These are phyloP conservation scores for Lactarius pseudohatsudake DNA, from an alignment of 768 basidiomycete genomes.

Conservation along the genomic window DNA sequence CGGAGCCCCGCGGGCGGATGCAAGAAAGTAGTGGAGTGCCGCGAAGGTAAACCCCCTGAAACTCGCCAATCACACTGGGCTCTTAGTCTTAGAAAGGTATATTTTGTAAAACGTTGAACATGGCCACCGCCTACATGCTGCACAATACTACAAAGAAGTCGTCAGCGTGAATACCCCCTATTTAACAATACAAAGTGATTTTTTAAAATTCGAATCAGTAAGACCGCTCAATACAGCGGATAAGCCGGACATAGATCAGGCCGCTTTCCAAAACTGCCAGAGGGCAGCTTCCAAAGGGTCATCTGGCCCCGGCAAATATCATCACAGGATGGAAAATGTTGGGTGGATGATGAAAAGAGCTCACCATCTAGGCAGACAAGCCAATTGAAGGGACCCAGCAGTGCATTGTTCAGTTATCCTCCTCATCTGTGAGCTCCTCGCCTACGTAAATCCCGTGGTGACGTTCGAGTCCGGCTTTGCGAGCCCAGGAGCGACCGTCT, in stretches of 20 bases:
- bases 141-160: neutral
- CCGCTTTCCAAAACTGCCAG: conserved; percentile 39
- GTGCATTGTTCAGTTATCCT: conserved; percentile 40
- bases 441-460: conserved; percentile 66
- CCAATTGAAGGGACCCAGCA: neutral
- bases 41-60: neutral
- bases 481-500: conserved; percentile 81
- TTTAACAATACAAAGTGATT: neutral
- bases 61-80: neutral
- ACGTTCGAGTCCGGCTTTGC: conserved; percentile 58
- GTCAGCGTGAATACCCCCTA: neutral
- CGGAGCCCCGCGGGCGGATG: neutral
- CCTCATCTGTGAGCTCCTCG: conserved; percentile 86
- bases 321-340: conserved; percentile 41
- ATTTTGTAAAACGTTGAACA: neutral
- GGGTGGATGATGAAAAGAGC: conserved; percentile 10
- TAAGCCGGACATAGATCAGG: conserved; percentile 63
- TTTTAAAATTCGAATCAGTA: conserved; percentile 2
- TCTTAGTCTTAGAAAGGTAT: neutral
- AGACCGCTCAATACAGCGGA: conserved; percentile 4
- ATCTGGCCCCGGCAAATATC: conserved; percentile 86
- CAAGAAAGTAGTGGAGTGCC: neutral
- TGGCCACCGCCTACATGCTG: neutral
- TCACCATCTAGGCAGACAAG: neutral
- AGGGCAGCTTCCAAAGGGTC: conserved; percentile 53